Base-by-base conservation (phyloP, 495 filamentous ascomycete species). In the Xanthoparmelia taractica region DNA sequence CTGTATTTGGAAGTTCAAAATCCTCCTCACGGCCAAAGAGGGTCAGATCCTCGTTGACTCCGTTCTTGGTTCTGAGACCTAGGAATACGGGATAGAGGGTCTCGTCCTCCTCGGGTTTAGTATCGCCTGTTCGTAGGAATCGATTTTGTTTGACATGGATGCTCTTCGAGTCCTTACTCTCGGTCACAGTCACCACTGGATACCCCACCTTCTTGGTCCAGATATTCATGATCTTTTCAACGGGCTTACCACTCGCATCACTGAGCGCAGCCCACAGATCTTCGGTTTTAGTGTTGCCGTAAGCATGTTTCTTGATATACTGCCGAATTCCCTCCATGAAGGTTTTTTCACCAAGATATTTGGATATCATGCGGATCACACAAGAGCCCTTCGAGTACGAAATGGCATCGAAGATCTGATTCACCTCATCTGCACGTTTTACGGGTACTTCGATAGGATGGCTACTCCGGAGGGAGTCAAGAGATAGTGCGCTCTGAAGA, bases 391-490 rank as follows among this genome's bases (percentile, higher is more conserved):
- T 98, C 37, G 88, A 90, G 77, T 98, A 97, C 5, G 93, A 96
- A 66, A 97, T 98, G 55, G 90, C 91, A 74, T 98, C 94, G 71
- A 98, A 98, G 70, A 98, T 96, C 77, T 98, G 93, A 76, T 96
- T 95, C 75, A 98, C 90, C 74, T 97, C 92, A 67, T 95, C 90
- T 41, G 93, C 92, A 62, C 85, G 85, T 80, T 96, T 95, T 60
- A 98, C 92, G 12, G 94, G 93, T 12, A 96, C 92, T 76, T 98
- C 93, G 66, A 98, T 95, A 41, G 94, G 93, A 78, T 98, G 94
- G 70, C 90, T 95, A 82, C 90, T 95, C 60, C 93, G 86, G 47
- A 97, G 78, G 15, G 92, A 95, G 73, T 98, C 94, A 33, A 97
- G 81, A 20, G 85, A 85, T 13, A 97, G 80, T 3, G 94, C 94